Evolutionary conservation across 2,329 filamentous ascomycete species (phyloP), one percentile per base, ranked within the genome.

Genomic region (Cladosporium sp.): DNA sequence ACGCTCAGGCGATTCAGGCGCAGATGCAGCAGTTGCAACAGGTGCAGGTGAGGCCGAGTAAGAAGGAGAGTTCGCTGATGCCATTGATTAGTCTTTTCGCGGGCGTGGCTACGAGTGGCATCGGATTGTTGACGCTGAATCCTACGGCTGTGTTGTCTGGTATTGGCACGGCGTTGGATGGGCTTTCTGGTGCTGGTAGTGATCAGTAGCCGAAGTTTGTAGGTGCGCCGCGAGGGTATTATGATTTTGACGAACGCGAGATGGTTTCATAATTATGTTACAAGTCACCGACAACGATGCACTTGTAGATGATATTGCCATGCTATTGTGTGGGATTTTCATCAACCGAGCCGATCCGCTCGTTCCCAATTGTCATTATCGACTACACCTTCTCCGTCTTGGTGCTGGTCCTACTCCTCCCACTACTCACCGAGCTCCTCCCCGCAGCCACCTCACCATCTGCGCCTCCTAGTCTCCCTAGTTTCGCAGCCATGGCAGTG

Each of bases 401-500:
- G 17, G 52, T 47, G 47, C 34, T 55, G 8, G 40, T 32, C 20
- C 52, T 19, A 37, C 52, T 55, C n/a, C 52, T 55, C 7, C n/a
- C 25, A 28, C 40, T 35, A 44, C 51, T 54, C 12, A 19, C 15
- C 40, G 52, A 45, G 22, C 52, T 55, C 15, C 40, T 54, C 17
- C 19, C 37, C 12, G 34, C 35, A 17, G 40, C 47, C 34, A 62
- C 20, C 36, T 49, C 61, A 1, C 50, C 61, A 17, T 34, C 17
- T 7, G 35, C 61, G 4, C 62, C 61, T 1, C 62, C 61, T 25
- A 63, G 9, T 32, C 58, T 60, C 51, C 61, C 61, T 57, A 76
- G 37, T 19, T 73, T 66, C 49, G 72, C 71, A 9, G 77, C 77
- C 56, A 86, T 65, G 34, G 67, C 71, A 13, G 79, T 82, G 67